A percentile compares a stretch with the other conserved stretches of the same genome.
These are phyloP conservation scores for Paramecium sexaurelia DNA, from an alignment of 73 alveolate genomes.

Conservation along the genomic window DNA sequence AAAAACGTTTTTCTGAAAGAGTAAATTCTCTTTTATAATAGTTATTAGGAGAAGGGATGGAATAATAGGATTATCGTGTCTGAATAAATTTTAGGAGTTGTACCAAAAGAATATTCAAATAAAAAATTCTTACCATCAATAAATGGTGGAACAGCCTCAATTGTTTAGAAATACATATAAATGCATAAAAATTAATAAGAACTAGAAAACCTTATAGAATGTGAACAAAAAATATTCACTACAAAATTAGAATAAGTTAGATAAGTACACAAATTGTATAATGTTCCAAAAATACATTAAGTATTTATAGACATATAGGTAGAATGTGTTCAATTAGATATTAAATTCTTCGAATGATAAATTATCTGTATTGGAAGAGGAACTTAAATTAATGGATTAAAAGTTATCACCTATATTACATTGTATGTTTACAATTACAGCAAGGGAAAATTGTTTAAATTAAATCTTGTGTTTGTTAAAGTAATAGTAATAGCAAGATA, in stretches of 20 bases:
- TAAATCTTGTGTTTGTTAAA: neutral
- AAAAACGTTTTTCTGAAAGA: neutral
- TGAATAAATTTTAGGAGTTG: neutral
- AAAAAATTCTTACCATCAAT: neutral
- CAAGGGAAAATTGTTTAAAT: slow-evolving; percentile 37
- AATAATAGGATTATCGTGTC: neutral
- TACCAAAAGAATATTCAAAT: neutral
- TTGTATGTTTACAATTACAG: slow-evolving; percentile 15
- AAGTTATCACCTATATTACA: slow-evolving; percentile 25
- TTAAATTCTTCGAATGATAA: neutral
- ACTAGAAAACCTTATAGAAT: neutral
- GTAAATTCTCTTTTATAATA: neutral
- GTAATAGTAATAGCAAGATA: neutral
- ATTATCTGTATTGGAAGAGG: neutral
- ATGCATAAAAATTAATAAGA: neutral
- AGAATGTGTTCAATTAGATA: neutral
- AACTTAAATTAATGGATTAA: slow-evolving; percentile 1
- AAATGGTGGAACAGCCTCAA: neutral
- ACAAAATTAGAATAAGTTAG: neutral
- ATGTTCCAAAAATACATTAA: neutral
- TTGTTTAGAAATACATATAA: neutral
- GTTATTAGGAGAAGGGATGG: slow-evolving; percentile 2
- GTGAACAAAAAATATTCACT: neutral
- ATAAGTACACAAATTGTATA: neutral
- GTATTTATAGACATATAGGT: neutral